These are phyloP conservation scores for Coemansia sp. DNA, from an alignment of 192 early-diverging fungal species.

Conservation along the genomic window DNA sequence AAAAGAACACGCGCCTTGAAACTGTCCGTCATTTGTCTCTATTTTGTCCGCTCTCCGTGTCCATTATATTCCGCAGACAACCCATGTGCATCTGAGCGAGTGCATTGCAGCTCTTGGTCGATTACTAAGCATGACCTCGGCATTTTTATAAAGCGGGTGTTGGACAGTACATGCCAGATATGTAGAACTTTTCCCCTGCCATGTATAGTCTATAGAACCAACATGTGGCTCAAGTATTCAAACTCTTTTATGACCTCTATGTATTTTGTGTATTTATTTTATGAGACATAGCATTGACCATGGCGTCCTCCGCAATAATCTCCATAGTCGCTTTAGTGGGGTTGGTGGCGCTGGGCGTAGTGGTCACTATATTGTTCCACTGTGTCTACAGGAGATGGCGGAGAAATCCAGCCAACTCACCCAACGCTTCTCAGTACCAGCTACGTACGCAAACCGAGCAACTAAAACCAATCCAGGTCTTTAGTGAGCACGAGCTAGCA, in stretches of 20 bases:
- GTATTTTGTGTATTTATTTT: background rate
- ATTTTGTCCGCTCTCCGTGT: background rate
- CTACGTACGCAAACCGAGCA: constrained; percentile 5
- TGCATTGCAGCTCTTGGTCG: background rate
- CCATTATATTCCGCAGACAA: background rate
- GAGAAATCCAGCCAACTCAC: background rate
- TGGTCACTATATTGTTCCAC: constrained; percentile 8
- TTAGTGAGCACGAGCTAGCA: constrained; percentile 15
- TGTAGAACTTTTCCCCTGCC: background rate
- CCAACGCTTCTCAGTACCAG: constrained; percentile 8
- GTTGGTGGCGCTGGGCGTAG: background rate
- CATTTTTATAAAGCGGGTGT: background rate
- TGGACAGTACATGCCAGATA: background rate
- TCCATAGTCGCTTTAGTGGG: constrained; percentile 9
- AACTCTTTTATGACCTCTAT: background rate
- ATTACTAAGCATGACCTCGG: constrained; percentile 1
- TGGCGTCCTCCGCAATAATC: constrained; percentile 12
- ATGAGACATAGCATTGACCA: background rate
- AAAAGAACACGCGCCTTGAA: background rate
- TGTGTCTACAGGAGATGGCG: constrained; percentile 11
- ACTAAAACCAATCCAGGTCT: constrained; percentile 10
- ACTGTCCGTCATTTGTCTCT: background rate
- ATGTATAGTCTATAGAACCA: background rate
- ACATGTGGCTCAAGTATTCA: background rate
- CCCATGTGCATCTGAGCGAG: background rate